These are phyloP conservation scores for Alloteropsis semialata DNA, from an alignment of 176 grass and related monocot genomes.

Conservation along the genomic window DNA sequence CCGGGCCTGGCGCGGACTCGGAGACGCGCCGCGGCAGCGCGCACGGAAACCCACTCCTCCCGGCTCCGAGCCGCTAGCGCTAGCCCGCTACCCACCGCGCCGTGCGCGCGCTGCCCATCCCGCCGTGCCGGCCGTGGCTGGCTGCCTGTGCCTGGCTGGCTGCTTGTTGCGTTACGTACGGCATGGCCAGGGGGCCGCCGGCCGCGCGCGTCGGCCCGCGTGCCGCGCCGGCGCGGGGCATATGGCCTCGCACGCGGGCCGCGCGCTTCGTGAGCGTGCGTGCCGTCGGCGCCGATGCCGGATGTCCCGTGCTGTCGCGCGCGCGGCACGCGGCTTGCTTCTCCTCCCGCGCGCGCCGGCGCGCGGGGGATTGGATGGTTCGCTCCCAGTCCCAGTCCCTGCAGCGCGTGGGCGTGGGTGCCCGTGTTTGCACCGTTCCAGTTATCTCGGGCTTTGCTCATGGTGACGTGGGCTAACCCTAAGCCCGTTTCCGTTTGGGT, in stretches of 20 bases:
- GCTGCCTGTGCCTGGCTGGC: neutral
- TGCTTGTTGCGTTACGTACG: neutral
- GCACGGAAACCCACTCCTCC: neutral
- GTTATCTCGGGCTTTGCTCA: neutral
- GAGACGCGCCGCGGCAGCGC: neutral
- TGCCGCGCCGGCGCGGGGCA: slow-evolving; percentile 18
- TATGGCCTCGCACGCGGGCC: neutral
- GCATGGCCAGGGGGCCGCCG: neutral
- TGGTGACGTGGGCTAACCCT: too few relatives aligned
- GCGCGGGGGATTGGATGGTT: too few relatives aligned
- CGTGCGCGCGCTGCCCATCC: neutral
- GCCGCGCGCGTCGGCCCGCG: neutral
- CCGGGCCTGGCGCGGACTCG: neutral
- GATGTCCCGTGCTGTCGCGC: neutral
- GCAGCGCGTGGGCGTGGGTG: too few relatives aligned
- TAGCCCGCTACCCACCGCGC: neutral
- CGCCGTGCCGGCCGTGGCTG: neutral
- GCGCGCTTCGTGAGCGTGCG: neutral
- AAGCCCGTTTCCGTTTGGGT: neutral
- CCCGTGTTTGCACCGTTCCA: neutral
- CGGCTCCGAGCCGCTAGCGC: neutral
- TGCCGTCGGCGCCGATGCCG: neutral
- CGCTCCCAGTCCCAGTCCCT: too few relatives aligned
- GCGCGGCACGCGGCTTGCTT: neutral
- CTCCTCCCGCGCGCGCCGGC: neutral